These are phyloP conservation scores for Zea luxurians DNA, from an alignment of 176 grass and related monocot species.

Conservation along the genomic window DNA sequence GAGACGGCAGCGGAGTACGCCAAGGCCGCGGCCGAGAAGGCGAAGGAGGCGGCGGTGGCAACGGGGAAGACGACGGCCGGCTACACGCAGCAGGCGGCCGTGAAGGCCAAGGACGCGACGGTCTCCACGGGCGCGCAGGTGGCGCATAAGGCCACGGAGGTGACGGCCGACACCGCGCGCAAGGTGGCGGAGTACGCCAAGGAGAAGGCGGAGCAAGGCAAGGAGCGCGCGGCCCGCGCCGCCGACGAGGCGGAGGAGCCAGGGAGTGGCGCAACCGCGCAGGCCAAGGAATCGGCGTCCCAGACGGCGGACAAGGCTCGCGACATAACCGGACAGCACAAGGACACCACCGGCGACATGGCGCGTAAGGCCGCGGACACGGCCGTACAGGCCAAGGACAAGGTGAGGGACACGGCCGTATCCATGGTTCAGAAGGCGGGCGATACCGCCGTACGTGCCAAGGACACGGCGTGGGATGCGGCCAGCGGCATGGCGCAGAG, in stretches of 20 bases:
- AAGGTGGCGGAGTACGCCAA: constrained; percentile 45
- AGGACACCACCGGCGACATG: constrained; percentile 15
- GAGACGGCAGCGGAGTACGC: constrained; percentile 44
- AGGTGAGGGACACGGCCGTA: constrained; percentile 25
- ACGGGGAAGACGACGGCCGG: constrained; percentile 38
- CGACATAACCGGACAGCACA: constrained; percentile 10
- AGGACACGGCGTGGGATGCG: constrained; percentile 40
- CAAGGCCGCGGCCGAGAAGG: constrained; percentile 44
- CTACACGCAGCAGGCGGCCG: constrained; percentile 53
- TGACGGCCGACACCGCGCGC: constrained; percentile 34
- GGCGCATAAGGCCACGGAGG: constrained; percentile 56
- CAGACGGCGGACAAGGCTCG: constrained; percentile 32
- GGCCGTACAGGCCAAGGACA: constrained; percentile 1
- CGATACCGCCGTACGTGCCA: constrained; percentile 18
- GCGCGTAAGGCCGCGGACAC: constrained; percentile 12
- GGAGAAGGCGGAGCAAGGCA: constrained; percentile 38
- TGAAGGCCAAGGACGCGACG: constrained; percentile 58
- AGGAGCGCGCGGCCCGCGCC: constrained; percentile 32
- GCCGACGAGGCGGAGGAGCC: constrained; percentile 41
- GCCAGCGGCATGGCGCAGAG: constrained; percentile 28
- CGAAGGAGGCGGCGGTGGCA: constrained; percentile 48
- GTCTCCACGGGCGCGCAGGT: constrained; percentile 38
- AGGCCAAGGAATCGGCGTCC: not conserved
- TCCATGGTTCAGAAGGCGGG: constrained; percentile 41
- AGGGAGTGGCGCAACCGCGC: not conserved